Evolutionary conservation across 768 basidiomycete species (phyloP), one percentile per base, ranked within the genome.

Genomic region (Suillus alpinus): DNA sequence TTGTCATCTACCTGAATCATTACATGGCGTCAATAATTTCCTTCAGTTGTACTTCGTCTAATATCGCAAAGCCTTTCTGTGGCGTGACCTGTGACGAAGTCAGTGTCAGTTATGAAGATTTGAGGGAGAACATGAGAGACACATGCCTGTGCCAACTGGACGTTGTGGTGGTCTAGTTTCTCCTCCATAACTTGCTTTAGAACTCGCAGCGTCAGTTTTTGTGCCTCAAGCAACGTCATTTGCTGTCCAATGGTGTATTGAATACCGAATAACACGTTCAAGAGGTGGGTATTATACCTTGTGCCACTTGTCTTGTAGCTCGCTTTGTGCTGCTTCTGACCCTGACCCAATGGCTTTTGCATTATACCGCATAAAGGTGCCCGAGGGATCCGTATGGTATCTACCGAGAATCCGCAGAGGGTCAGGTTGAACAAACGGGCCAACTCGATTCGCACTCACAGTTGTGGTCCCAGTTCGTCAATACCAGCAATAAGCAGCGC

Each of bases 121-220:
- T 37, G 36, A 3, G 20, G 16, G 32, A 57, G 6, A 10, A 56
- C 12, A 23, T 29, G 56, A 51, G 18, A 59, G 56, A 23, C 36
- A 75, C 81, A 36, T 57, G 91, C 95, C 83, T 95, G 94, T 57
- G 96, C 95, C 14, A 99, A 81, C 75, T 98, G 95, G 29, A 98
- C 95, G 67, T 99, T 98, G 78, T 98, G 95, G 67, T 97, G 93
- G 76, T 98, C 96, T 46, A 99, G 84, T 74, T 97, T 98, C 79
- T 98, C 97, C 75, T 98, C 97, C 97, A 98, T 99, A 47, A 98
- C 97, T 78, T 98, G 95, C 78, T 99, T 98, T 63, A 98, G 79
- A 50, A 98, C 93, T 64, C 86, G 88, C 57, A 98, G 78, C 3
- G 92, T 89, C 63, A 98, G 78, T 41, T 84, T 79, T 66, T 98